Conservation (phyloP, 1,139 yeast genomes). For the Kurtzmaniella natalensis region DNA sequence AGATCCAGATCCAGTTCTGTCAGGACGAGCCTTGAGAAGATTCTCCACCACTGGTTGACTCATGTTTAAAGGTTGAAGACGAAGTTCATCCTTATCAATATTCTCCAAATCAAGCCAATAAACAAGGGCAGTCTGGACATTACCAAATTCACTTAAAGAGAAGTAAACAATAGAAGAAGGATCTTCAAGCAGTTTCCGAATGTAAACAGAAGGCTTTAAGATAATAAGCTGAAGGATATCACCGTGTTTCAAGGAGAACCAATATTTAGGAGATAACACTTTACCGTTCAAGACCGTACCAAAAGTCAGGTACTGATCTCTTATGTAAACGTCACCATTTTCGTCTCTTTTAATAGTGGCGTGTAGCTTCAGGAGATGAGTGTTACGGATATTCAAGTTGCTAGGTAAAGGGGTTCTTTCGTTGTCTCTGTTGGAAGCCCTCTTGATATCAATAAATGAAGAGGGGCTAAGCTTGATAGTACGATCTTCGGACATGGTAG, state of each 20-base stretch:
- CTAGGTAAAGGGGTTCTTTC: conserved; percentile 20
- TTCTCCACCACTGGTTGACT: no score
- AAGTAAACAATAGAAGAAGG: conserved; percentile 11
- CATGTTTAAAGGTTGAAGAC: no score
- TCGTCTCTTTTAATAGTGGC: conserved; percentile 14
- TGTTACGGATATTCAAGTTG: conserved; percentile 27
- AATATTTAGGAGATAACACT: conserved; percentile 18
- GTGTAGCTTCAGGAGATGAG: conserved; percentile 34
- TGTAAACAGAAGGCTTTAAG: conserved; percentile 23
- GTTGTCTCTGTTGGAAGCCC: conserved; percentile 27
- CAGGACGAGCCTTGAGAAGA: no score
- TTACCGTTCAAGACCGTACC: conserved; percentile 34
- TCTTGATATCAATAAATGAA: conserved; percentile 12
- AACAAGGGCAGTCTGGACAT: conserved; percentile 21
- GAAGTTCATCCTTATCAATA: no score
- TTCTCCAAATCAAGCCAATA: no score
- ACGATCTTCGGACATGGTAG: not conserved
- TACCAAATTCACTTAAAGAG: conserved; percentile 20
- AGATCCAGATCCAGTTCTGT: no score
- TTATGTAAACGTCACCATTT: conserved; percentile 19
- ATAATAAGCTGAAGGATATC: conserved; percentile 32
- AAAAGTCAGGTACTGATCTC: conserved; percentile 34
- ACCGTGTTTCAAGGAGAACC: conserved; percentile 17
- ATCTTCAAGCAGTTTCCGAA: conserved; percentile 14
- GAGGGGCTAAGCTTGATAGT: not conserved